Evolutionary conservation across 441 rosid genomes (phyloP), one percentile per base, ranked within the genome.

Genomic region (Melastoma candidum): DNA sequence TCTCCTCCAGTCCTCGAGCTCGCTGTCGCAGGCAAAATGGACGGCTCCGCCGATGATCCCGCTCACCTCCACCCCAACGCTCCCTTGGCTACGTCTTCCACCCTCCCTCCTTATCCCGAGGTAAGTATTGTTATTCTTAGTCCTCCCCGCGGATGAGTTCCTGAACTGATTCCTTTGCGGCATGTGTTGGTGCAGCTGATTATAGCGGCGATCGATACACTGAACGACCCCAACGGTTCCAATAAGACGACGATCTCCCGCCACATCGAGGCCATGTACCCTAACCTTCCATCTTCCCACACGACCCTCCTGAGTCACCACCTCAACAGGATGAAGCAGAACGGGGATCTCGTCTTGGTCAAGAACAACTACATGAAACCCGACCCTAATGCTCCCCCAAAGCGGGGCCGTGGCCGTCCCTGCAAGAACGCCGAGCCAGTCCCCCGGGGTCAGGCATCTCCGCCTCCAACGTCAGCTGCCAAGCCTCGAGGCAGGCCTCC

Each of bases 341-440:
- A 60, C 26, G 89, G 96, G 0, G 74, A 88, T 71, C 66, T 88
- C 32, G 65, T 67, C 2, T 2, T 83, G 49, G 75, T 67, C 2
- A 85, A 81, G 60, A 80, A 81, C 75, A 84, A 79, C 62, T 85
- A 75, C 83, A 60, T 71, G 79, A 83, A 69, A 26, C 89, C 85
- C 1, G 73, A 75, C 69, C 85, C 84, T 0, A 63, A 73, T 51
- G 80, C 81, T 17, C 90, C 86, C 1, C 80, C 88, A 4, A 83
- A 76, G 69, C 71, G 95, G 11, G 90, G 93, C 17, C 95, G 97
- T 7, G 97, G 97, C 44, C 95, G 97, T 26, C 90, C 90, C 3
- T 87, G 87, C 0, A 85, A 85, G 61, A 71, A 92, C 0, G 81
- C 75, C 65, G 63, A 11, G 0, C 70, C 70, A 0, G 1, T 68